These are phyloP conservation scores for Alnus glutinosa DNA, from an alignment of 306 rosid species.

Conservation along the genomic window DNA sequence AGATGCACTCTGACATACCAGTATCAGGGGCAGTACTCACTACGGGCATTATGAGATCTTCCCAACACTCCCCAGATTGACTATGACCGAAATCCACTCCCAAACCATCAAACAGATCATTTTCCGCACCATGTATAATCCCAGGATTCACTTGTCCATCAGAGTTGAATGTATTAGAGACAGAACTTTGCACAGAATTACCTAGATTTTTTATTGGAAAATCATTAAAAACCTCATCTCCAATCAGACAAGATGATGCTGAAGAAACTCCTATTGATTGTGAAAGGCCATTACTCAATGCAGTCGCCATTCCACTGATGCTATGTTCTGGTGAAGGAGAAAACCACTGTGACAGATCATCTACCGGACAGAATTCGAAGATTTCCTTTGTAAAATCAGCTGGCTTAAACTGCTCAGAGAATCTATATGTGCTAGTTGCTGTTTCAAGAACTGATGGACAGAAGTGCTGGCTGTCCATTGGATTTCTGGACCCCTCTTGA, in stretches of 20 bases:
- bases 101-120: conserved; percentile 36
- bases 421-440: conserved; percentile 29
- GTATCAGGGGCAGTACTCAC: conserved; percentile 30
- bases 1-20: conserved; percentile 38
- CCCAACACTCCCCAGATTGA: conserved; percentile 43
- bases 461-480: conserved; percentile 31
- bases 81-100: conserved; percentile 35
- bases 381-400: conserved; percentile 38
- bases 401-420: conserved; percentile 36
- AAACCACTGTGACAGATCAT: conserved; percentile 69
- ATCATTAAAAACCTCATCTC: conserved; percentile 24
- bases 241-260: conserved; percentile 35
- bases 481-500: conserved; percentile 34
- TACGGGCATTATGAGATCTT: conserved; percentile 40
- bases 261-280: conserved; percentile 43
- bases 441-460: conserved; percentile 23
- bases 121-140: conserved; percentile 30
- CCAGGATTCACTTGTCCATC: conserved; percentile 34
- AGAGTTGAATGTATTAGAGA: conserved; percentile 27
- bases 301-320: conserved; percentile 28
- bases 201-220: conserved; percentile 28
- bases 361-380: conserved; percentile 44
- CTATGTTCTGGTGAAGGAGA: conserved; percentile 44
- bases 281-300: conserved; percentile 39
- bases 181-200: conserved; percentile 30